Conservation (phyloP, 768 basidiomycete species). For the Daedalea quercina region DNA sequence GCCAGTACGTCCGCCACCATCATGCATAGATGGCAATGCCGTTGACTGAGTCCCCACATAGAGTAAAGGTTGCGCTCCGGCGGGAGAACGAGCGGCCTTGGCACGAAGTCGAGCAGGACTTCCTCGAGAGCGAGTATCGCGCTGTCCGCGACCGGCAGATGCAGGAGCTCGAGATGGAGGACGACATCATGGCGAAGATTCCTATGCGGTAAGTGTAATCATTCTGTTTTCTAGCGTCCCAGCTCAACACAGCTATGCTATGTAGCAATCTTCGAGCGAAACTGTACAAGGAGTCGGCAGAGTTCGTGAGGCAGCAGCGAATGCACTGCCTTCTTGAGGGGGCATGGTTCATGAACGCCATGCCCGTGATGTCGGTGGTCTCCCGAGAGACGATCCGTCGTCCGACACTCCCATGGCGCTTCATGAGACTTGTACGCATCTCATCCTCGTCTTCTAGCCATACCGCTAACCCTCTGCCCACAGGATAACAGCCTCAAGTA, state of each 20-base stretch:
- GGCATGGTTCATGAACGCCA: constrained; percentile 86
- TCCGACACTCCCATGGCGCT: constrained; percentile 71
- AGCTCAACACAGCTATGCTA: background rate
- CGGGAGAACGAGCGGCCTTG: constrained; percentile 70
- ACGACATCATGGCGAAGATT: constrained; percentile 79
- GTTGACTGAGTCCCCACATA: constrained; percentile 22
- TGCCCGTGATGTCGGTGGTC: constrained; percentile 38
- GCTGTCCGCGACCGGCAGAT: constrained; percentile 84
- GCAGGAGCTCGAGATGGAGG: constrained; percentile 84
- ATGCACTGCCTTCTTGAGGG: constrained; percentile 85
- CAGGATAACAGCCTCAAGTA: constrained; percentile 79
- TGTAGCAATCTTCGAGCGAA: constrained; percentile 78
- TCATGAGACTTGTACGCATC: constrained; percentile 70
- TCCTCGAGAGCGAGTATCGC: constrained; percentile 77
- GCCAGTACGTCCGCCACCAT: constrained; percentile 57
- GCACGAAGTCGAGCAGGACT: constrained; percentile 80
- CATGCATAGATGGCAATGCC: background rate
- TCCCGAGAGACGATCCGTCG: constrained; percentile 47
- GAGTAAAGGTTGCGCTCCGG: constrained; percentile 70
- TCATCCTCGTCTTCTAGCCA: background rate
- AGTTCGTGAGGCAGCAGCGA: constrained; percentile 84
- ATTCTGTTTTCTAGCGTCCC: background rate
- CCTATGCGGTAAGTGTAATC: constrained; percentile 63
- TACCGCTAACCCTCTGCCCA: constrained; percentile 3
- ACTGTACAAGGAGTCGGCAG: constrained; percentile 84